Percentiles rank a stretch among this genome's conserved stretches.
Conservation (phyloP, 805 yeast genomes). For the Teunomyces aglyptinius region DNA sequence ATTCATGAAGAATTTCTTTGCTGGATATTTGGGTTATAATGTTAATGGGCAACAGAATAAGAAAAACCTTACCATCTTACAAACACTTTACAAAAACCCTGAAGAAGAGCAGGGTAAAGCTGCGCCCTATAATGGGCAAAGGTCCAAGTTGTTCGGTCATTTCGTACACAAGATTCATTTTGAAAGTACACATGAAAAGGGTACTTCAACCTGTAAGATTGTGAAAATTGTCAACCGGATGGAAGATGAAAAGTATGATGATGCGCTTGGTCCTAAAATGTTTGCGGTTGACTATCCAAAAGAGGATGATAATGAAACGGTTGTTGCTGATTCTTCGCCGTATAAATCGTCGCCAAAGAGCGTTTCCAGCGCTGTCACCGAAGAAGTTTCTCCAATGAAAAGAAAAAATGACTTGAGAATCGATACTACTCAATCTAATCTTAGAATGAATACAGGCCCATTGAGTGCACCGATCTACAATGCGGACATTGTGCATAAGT, state of each 20-base stretch:
- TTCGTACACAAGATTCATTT: slow-evolving; percentile 24
- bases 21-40: slow-evolving; percentile 36
- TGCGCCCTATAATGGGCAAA: slow-evolving; percentile 3
- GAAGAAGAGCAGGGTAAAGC: slow-evolving; percentile 6
- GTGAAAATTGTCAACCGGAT: slow-evolving; percentile 9
- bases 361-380: neutral
- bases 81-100: slow-evolving; percentile 26
- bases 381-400: slow-evolving; percentile 14
- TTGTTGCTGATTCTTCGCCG: slow-evolving; percentile 42
- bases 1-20: slow-evolving; percentile 37
- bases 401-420: slow-evolving; percentile 14
- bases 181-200: slow-evolving; percentile 7
- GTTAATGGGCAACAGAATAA: slow-evolving; percentile 27
- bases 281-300: neutral
- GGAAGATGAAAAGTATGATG: slow-evolving; percentile 5
- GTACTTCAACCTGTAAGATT: slow-evolving; percentile 11
- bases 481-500: slow-evolving; percentile 23
- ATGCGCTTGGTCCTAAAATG: neutral
- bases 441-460: slow-evolving; percentile 22
- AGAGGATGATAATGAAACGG: slow-evolving; percentile 39
- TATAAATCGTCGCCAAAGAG: slow-evolving; percentile 21
- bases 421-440: slow-evolving; percentile 16
- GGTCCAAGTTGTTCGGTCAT: slow-evolving; percentile 17
- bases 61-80: slow-evolving; percentile 27
- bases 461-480: slow-evolving; percentile 36